These are phyloP conservation scores for Breynia disticha DNA, from an alignment of 441 rosid genomes.

Conservation along the genomic window DNA sequence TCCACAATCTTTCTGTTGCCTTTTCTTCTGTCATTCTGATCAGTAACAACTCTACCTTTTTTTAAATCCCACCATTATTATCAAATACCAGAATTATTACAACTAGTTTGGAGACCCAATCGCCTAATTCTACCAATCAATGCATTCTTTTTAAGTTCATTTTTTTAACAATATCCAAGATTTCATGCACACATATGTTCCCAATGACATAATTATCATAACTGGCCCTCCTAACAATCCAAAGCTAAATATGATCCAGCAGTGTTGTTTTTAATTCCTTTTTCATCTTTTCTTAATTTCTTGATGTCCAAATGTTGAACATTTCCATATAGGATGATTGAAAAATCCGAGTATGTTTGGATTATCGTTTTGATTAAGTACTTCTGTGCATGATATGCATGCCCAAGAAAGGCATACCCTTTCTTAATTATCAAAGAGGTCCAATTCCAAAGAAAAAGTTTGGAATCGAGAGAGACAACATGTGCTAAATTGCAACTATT, in stretches of 20 bases:
- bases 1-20: not conserved
- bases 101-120: slow-evolving; percentile 22
- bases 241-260: slow-evolving; percentile 16
- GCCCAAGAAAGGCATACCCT: slow-evolving; percentile 7
- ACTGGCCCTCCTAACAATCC: slow-evolving; percentile 27
- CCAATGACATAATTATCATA: slow-evolving; percentile 23
- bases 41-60: slow-evolving; percentile 5
- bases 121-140: slow-evolving; percentile 18
- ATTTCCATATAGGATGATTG: no score
- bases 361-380: slow-evolving; percentile 1
- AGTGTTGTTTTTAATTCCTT: not conserved
- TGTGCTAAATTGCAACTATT: slow-evolving; percentile 23
- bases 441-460: slow-evolving; percentile 14
- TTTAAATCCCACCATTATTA: slow-evolving; percentile 22
- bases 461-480: slow-evolving; percentile 26
- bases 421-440: not conserved
- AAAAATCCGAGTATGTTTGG: no score
- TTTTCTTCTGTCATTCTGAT: slow-evolving; percentile 19
- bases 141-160: slow-evolving; percentile 19
- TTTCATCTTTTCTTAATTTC: slow-evolving; percentile 1
- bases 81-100: slow-evolving; percentile 20
- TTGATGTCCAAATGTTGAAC: slow-evolving; percentile 21
- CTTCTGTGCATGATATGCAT: slow-evolving; percentile 18
- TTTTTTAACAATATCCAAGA: slow-evolving; percentile 14
- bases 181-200: slow-evolving; percentile 25